Conservation (phyloP, 75 land plant genomes). For the Selaginella tamariscina region DNA sequence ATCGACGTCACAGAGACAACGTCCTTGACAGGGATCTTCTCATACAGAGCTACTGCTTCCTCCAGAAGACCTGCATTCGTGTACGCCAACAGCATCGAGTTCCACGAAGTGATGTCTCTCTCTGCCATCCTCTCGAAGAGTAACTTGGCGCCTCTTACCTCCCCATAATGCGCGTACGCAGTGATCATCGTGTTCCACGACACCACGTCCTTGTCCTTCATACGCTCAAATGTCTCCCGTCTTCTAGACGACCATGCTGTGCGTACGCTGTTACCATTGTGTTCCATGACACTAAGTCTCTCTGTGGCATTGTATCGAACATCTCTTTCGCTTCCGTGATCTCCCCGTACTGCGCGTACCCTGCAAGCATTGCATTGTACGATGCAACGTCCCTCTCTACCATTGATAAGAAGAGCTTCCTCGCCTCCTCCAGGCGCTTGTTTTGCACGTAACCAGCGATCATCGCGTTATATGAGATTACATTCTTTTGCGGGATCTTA, state of each 20-base stretch:
- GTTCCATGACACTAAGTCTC: neutral
- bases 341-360: too few relatives aligned
- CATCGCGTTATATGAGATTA: neutral
- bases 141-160: neutral
- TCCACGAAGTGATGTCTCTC: neutral
- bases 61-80: neutral
- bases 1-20: too few relatives aligned
- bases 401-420: neutral
- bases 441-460: neutral
- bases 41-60: too few relatives aligned
- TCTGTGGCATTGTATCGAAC: too few relatives aligned
- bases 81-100: neutral
- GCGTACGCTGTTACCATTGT: neutral
- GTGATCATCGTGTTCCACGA: neutral
- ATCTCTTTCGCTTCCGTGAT: too few relatives aligned
- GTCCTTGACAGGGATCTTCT: too few relatives aligned
- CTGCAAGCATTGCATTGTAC: too few relatives aligned
- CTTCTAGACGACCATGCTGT: neutral
- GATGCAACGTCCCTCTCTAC: neutral
- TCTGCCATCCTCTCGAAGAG: neutral
- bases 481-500: neutral
- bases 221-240: neutral
- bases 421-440: neutral
- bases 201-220: neutral
- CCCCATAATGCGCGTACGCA: neutral